Base-by-base conservation (phyloP, 495 filamentous ascomycete species). In the Penicillium subrubescens region DNA sequence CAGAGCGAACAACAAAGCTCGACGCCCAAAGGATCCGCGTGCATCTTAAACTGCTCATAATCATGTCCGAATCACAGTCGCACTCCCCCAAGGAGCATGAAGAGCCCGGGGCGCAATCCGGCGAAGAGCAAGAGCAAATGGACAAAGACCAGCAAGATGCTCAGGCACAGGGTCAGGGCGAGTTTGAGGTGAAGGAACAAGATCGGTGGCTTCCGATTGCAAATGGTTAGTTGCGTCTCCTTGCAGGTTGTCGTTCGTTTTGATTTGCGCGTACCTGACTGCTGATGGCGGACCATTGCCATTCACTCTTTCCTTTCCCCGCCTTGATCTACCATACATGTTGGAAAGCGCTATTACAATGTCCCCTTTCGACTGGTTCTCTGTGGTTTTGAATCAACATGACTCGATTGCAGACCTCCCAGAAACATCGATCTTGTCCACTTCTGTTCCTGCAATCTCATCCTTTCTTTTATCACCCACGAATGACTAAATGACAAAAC, bases 161-260 rank as follows among this genome's bases (percentile, higher is more conserved):
- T 73, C 85, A 87, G 65, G 81, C 79, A 74, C 86, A 88, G 66
- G 84, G 82, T 71, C 80, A 84, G 76, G 85, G 85, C 83, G 95
- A 98, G 82, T 97, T 98, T 79, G 95, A 99, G 82, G 96, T 99
- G 79, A 99, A 99, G 84, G 95, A 99, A 80, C 95, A 99, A 80
- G 95, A 99, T 82, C 84, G 95, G 85, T 99, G 95, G 95, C 89
- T 99, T 79, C 95, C 95, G 81, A 99, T 99, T 88, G 95, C 95
- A 83, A 99, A 99, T 94, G 95, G 95, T 99, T 88, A 87, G 91
- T 93, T 79, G 77, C 74, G 79, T 79, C 77, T 76, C 77, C 79
- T 75, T 83, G 81, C 82, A 82, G 79, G 73, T 79, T 70, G 78
- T 76, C 75, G 75, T 70, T 77, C 77, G 74, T 75, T 79, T 73